Percentiles rank a stretch among this genome's conserved stretches.
These are phyloP conservation scores for Ophiostoma fasciatum DNA, from an alignment of 2,329 filamentous ascomycete genomes.

Conservation along the genomic window DNA sequence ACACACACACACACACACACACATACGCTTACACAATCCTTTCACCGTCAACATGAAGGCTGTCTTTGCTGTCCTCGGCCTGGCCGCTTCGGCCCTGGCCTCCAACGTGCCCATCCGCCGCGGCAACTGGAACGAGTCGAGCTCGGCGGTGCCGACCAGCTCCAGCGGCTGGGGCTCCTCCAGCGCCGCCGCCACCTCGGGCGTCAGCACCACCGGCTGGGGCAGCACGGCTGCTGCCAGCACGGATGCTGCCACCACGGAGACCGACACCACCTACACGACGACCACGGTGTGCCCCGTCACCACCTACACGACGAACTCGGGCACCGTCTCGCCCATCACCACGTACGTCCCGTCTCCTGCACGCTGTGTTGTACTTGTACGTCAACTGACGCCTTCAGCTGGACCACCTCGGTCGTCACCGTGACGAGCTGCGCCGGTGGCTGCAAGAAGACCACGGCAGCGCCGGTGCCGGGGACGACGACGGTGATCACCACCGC, in stretches of 20 bases:
- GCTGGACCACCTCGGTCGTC: slow-evolving; percentile 27
- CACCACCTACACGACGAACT: slow-evolving; percentile 25
- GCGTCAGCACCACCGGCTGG: not conserved
- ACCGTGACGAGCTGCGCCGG: slow-evolving; percentile 24
- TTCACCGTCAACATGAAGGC: slow-evolving; percentile 20
- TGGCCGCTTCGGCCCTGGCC: slow-evolving; percentile 17
- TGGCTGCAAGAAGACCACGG: slow-evolving; percentile 17
- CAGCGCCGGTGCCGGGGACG: slow-evolving; percentile 15
- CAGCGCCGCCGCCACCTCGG: too few relatives aligned
- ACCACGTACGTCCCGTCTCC: not conserved
- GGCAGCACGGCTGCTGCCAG: too few relatives aligned
- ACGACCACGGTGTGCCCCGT: slow-evolving; percentile 15
- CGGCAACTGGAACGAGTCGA: slow-evolving; percentile 11
- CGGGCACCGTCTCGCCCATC: slow-evolving; percentile 16
- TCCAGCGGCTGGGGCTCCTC: too few relatives aligned
- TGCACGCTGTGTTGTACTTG: not conserved
- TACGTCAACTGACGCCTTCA: slow-evolving; percentile 25
- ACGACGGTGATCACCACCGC: not conserved
- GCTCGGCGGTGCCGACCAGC: not conserved
- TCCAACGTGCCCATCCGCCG: slow-evolving; percentile 11
- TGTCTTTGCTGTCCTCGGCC: slow-evolving; percentile 17
- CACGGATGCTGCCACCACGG: not conserved
- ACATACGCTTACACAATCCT: too few relatives aligned
- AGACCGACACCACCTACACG: not conserved
- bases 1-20: not conserved